These are phyloP conservation scores for Chlorencoelia australis DNA, from an alignment of 2,329 filamentous ascomycete genomes.

Conservation along the genomic window DNA sequence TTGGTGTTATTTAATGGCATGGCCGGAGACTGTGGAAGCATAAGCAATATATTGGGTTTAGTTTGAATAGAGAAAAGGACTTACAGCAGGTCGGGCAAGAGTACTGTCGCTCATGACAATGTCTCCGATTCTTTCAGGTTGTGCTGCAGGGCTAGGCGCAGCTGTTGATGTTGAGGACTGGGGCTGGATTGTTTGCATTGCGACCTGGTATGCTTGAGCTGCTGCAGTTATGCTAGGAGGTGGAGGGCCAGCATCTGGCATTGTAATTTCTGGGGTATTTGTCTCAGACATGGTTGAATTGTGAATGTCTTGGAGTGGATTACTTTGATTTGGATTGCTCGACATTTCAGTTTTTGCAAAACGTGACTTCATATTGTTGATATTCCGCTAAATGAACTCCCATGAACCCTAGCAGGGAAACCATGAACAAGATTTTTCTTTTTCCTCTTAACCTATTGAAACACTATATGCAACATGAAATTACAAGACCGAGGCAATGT, in stretches of 20 bases:
- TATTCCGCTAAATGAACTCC: too few species aligned
- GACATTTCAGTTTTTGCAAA: too few species aligned
- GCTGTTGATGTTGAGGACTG: slow-evolving; percentile 9
- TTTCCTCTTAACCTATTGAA: too few species aligned
- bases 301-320: too few species aligned
- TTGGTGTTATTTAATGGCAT: slow-evolving; percentile 15
- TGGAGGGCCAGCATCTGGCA: slow-evolving; percentile 9
- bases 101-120: slow-evolving; percentile 22
- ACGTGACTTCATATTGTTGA: too few species aligned
- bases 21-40: slow-evolving; percentile 16
- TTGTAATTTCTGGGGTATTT: slow-evolving; percentile 7
- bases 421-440: too few species aligned
- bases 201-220: slow-evolving; percentile 20
- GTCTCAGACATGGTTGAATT: slow-evolving; percentile 14
- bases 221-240: slow-evolving; percentile 17
- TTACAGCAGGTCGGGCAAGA: slow-evolving; percentile 18
- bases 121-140: slow-evolving; percentile 13
- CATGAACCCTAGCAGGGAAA: too few species aligned
- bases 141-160: slow-evolving; percentile 11
- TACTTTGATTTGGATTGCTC: too few species aligned
- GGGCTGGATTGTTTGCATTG: slow-evolving; percentile 20
- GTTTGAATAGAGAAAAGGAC: slow-evolving; percentile 2
- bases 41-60: slow-evolving; percentile 6
- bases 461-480: too few species aligned
- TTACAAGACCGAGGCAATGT: slow-evolving; percentile 10